Evolutionary conservation across 352 stramenopile genomes (phyloP).

Genomic region (Phytophthora cryptogea): DNA sequence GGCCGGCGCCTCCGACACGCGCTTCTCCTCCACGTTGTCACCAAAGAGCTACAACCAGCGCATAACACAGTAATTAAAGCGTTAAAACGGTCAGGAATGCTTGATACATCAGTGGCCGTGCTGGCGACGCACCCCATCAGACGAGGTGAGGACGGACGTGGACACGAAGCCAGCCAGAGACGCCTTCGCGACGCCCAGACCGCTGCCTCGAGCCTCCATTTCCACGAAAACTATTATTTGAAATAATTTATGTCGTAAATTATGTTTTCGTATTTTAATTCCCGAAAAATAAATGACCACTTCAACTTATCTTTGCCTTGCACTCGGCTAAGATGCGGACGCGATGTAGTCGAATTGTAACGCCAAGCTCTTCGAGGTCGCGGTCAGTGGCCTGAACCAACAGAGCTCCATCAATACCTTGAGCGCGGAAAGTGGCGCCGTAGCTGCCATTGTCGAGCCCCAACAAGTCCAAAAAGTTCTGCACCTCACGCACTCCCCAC

Average conservation of each 20-base stretch:
- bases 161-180: constrained; percentile 80
- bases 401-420: constrained; percentile 71
- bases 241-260: background rate
- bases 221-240: background rate
- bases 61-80: background rate
- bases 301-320: constrained; percentile 7
- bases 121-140: constrained; percentile 73
- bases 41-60: constrained; percentile 72
- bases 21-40: constrained; percentile 85
- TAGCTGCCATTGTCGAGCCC: constrained; percentile 47
- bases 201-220: constrained; percentile 35
- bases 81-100: too few species aligned
- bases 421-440: constrained; percentile 43
- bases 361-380: constrained; percentile 73
- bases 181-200: constrained; percentile 28
- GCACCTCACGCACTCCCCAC: constrained; percentile 55
- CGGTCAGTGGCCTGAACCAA: constrained; percentile 53
- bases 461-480: constrained; percentile 55
- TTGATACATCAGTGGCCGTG: too few species aligned
- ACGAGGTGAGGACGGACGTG: constrained; percentile 82
- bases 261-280: background rate
- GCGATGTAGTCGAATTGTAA: constrained; percentile 70
- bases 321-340: constrained; percentile 60
- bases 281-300: background rate
- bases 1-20: constrained; percentile 68